phyloP scores from a whole-genome alignment of 805 yeast genomes.

The Clavispora fructus region DNA sequence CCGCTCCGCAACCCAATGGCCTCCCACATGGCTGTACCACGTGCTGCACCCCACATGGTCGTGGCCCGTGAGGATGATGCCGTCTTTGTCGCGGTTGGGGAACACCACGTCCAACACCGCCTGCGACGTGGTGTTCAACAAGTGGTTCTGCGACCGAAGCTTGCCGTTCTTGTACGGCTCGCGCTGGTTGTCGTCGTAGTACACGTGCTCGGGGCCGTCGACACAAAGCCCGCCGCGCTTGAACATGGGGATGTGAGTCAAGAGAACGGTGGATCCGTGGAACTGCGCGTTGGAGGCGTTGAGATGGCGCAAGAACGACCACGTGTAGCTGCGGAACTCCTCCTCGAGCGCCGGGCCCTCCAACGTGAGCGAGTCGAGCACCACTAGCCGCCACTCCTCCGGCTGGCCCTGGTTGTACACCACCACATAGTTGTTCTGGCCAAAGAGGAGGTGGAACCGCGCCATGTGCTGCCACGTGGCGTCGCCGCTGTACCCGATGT shows the following conservation, averaged over 20 bases:
- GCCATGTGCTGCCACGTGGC: conserved; percentile 88
- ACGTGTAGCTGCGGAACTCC: conserved; percentile 59
- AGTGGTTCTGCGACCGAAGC: conserved; percentile 81
- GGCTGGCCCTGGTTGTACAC: conserved; percentile 59
- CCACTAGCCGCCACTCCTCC: conserved; percentile 86
- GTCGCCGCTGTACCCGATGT: conserved; percentile 93
- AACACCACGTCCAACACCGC: conserved; percentile 69
- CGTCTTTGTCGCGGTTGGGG: conserved; percentile 55
- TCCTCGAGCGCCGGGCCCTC: conserved; percentile 89
- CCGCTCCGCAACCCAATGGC: conserved; percentile 59
- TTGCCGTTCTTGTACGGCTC: conserved; percentile 68
- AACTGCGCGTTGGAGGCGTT: conserved; percentile 44
- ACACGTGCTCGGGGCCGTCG: conserved; percentile 69
- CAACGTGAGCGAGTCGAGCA: conserved; percentile 70
- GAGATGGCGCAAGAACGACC: conserved; percentile 67
- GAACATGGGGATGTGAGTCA: conserved; percentile 87
- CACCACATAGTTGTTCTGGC: conserved; percentile 79
- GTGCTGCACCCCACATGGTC: conserved; percentile 93
- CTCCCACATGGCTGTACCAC: conserved; percentile 45
- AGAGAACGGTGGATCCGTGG: conserved; percentile 71
- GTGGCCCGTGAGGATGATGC: conserved; percentile 87
- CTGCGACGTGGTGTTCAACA: conserved; percentile 61
- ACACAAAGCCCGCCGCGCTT: conserved; percentile 77
- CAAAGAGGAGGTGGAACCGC: conserved; percentile 69
- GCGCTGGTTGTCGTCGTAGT: conserved; percentile 45